phyloP scores from a whole-genome alignment of 2,329 filamentous ascomycete species.

The Stagonosporopsis vannaccii region DNA sequence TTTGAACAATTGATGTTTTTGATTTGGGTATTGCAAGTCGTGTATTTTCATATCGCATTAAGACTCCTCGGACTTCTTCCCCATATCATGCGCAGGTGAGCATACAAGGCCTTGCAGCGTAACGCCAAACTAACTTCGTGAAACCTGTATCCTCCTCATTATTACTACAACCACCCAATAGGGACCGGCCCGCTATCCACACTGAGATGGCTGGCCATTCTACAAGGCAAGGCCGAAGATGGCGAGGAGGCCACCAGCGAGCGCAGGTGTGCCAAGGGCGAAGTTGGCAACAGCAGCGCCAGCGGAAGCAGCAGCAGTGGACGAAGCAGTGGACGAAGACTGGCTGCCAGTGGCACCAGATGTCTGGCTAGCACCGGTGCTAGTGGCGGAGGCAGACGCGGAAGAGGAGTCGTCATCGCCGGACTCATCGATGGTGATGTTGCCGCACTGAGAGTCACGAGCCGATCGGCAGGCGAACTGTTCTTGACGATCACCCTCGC shows the following conservation, averaged over 20 bases:
- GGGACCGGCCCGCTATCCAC: conserved; percentile 37
- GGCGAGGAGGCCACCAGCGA: conserved; percentile 62
- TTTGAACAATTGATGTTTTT: conserved; percentile 29
- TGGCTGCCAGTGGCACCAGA: conserved; percentile 24
- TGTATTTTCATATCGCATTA: conserved; percentile 48
- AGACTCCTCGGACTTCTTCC: conserved; percentile 30
- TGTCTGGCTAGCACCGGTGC: conserved; percentile 26
- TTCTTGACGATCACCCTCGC: conserved; percentile 45
- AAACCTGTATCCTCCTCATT: conserved; percentile 23
- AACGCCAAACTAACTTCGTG: conserved; percentile 28
- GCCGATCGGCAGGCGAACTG: conserved; percentile 56
- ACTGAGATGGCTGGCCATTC: conserved; percentile 22
- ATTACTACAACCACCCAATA: conserved; percentile 31
- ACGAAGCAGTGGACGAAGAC: conserved; percentile 35
- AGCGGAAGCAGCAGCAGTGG: conserved; percentile 37
- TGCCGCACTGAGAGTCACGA: conserved; percentile 59
- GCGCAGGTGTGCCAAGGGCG: conserved; percentile 57
- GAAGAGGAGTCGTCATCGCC: conserved; percentile 26
- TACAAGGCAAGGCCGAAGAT: conserved; percentile 67
- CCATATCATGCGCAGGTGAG: conserved; percentile 29
- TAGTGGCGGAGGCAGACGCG: conserved; percentile 38
- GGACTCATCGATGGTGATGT: conserved; percentile 47
- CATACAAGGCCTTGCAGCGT: conserved; percentile 29
- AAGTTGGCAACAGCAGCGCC: conserved; percentile 56
- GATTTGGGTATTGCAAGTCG: conserved; percentile 45